Base-by-base conservation (phyloP, 2,329 filamentous ascomycete species). In the Phialophora tarda region DNA sequence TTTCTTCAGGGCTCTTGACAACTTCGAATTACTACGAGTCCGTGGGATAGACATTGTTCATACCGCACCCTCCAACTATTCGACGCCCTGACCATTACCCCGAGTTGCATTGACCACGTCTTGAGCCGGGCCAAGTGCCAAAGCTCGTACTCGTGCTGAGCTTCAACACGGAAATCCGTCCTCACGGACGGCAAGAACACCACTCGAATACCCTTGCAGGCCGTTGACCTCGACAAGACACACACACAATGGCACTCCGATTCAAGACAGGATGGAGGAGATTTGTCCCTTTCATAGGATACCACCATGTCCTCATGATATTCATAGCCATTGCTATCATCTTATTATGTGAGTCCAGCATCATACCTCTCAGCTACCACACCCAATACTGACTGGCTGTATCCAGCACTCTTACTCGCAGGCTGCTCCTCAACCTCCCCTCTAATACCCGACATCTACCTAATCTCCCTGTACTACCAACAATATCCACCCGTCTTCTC, bases 381-480 rank as follows among this genome's bases (percentile, higher is more conserved):
- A 3, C 7, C 17, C 10, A 61, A 53, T 54, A 26, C 59, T 61
- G 48, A 61, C 59, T 26, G 24, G 28, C 26, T 61, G 10, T 30
- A 23, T 63, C 64, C 53, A 97, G 93, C 95, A 74, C 87, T 99
- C 71, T 82, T 99, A 74, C 84, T 99, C 72, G 94, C 95, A 75
- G 95, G 95, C 74, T 99, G 95, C 81, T 98, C 95, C 4, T 98
- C 94, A 10, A 97, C 94, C 48, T 97, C 94, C 59, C 95, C 94
- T 1, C 83, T 96, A 63, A 97, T 99, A 74, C 95, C 95, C 28
- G 89, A 89, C 76, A 98, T 99, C 80, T 99, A 97, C 85, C 88
- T 99, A 73, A 91, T 99, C 71, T 97, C 93, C n/a, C 87, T 99
- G 75, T 98, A 96, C 86, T 99, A 97, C 83, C 83, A 96, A 77